Conservation (phyloP, 441 rosid species). For the Euphorbia celastroides region DNA sequence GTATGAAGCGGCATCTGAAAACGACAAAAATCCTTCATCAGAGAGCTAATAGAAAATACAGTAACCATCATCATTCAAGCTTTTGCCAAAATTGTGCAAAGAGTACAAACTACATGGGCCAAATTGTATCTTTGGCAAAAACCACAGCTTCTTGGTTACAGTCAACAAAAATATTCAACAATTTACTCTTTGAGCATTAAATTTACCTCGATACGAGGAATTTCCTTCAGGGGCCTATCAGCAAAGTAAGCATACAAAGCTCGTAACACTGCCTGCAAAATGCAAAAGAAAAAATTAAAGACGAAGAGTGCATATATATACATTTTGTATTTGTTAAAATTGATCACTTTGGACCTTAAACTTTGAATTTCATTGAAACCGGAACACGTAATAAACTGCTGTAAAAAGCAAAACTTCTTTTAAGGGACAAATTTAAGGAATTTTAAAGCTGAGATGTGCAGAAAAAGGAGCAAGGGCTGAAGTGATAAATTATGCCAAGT, state of each 20-base stretch:
- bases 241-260: slow-evolving; percentile 97
- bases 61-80: too few relatives aligned
- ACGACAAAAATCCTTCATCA: neutral
- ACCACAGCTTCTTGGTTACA: neutral
- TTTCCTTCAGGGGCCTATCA: slow-evolving; percentile 95
- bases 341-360: neutral
- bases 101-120: too few relatives aligned
- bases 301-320: neutral
- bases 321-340: neutral
- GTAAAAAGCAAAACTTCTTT: neutral
- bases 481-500: neutral
- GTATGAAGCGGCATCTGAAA: slow-evolving; percentile 95
- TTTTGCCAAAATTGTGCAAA: too few relatives aligned
- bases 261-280: slow-evolving; percentile 85
- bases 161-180: neutral
- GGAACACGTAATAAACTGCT: neutral
- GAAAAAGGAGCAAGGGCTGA: neutral
- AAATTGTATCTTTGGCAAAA: too few relatives aligned
- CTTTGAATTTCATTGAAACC: neutral
- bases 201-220: slow-evolving; percentile 93
- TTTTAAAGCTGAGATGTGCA: neutral
- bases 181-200: neutral
- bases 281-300: neutral
- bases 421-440: neutral
- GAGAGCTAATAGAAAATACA: too few relatives aligned